A percentile compares a stretch with the other conserved stretches of the same genome.
phyloP scores from a whole-genome alignment of 208 protist genomes.

The Endotrypanum monterogeii region DNA sequence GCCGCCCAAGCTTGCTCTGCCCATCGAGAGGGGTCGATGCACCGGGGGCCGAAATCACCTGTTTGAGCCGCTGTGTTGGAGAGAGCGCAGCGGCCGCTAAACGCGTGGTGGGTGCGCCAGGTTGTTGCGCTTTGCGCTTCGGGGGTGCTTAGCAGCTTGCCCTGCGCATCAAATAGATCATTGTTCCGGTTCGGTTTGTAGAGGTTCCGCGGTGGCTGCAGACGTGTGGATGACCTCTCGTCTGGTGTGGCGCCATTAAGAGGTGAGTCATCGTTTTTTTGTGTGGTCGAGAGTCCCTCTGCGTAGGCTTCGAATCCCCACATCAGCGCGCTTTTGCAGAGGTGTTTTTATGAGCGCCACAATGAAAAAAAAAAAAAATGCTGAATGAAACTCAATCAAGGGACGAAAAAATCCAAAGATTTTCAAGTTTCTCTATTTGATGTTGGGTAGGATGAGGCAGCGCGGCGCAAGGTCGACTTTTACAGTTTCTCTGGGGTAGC shows the following conservation, averaged over 20 bases:
- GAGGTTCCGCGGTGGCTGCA: constrained; percentile 26
- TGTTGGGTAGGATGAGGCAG: neutral
- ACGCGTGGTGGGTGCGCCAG: constrained; percentile 79
- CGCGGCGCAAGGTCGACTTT: no score
- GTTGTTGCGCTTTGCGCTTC: constrained; percentile 35
- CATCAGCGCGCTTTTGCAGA: neutral
- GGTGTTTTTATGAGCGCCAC: neutral
- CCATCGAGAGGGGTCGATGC: constrained; percentile 4
- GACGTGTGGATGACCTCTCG: neutral
- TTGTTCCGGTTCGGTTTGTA: constrained; percentile 36
- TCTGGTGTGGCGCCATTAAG: neutral
- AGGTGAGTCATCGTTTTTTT: neutral
- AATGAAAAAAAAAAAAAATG: neutral
- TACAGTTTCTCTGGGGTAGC: no score
- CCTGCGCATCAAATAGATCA: constrained; percentile 33
- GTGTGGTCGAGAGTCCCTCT: constrained; percentile 25
- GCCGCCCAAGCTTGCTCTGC: constrained; percentile 22
- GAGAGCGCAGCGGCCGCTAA: constrained; percentile 65
- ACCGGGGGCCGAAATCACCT: neutral
- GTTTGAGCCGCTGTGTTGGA: neutral
- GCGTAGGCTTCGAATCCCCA: constrained; percentile 55
- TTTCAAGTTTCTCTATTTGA: no score
- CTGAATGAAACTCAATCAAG: neutral
- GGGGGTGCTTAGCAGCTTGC: constrained; percentile 30
- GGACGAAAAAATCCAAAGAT: neutral